phyloP scores from a whole-genome alignment of 2,329 filamentous ascomycete genomes.

The Thelonectria blattea region DNA sequence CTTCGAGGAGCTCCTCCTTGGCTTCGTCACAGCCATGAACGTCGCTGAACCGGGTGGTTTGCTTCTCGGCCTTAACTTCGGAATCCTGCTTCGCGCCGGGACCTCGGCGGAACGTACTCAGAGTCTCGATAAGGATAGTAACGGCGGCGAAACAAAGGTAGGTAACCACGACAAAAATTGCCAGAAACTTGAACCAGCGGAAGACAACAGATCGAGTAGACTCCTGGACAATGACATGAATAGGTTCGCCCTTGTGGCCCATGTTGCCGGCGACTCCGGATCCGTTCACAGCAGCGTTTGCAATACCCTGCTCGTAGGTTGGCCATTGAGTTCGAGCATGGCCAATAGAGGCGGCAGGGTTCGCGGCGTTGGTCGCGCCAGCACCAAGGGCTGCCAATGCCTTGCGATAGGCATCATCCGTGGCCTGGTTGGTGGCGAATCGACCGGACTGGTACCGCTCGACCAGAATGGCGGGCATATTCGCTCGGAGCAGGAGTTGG shows the following conservation, averaged over 20 bases:
- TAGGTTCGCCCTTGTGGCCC: conserved; percentile 80
- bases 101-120: conserved; percentile 76
- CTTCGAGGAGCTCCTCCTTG: conserved; percentile 95
- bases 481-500: conserved; percentile 84
- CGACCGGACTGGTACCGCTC: conserved; percentile 87
- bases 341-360: conserved; percentile 27
- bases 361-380: conserved; percentile 37
- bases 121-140: conserved; percentile 81
- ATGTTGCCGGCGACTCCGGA: conserved; percentile 44
- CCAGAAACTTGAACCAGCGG: conserved; percentile 87
- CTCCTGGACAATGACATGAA: conserved; percentile 96
- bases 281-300: conserved; percentile 36
- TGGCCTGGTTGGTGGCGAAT: conserved; percentile 79
- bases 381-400: conserved; percentile 60
- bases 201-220: conserved; percentile 80
- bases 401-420: conserved; percentile 79
- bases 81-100: conserved; percentile 75
- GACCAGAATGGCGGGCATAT: conserved; percentile 91
- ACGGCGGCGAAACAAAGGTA: conserved; percentile 83
- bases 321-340: conserved; percentile 40
- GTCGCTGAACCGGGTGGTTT: conserved; percentile 88
- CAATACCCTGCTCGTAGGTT: conserved; percentile 39
- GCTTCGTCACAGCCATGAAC: conserved; percentile 98
- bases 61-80: conserved; percentile 90
- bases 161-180: conserved; percentile 77